Evolutionary conservation across 2,329 filamentous ascomycete genomes (phyloP), one percentile per base, ranked within the genome.

Genomic region (Sordariomycetes sp.): DNA sequence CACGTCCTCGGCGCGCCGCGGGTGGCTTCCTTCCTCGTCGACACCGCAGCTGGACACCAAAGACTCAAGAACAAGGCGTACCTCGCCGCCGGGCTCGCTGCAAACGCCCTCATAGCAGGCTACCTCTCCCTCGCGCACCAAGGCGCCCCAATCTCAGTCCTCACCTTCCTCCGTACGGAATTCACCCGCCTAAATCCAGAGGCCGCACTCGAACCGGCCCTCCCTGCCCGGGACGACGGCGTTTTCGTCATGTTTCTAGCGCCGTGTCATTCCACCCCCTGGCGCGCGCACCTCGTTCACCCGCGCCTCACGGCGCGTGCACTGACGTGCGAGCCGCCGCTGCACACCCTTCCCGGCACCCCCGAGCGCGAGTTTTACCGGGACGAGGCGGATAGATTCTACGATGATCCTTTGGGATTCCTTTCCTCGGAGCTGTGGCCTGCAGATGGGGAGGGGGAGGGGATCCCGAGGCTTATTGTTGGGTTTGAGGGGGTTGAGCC

Each of bases 181-280:
- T 90, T 90, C 67, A 80, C 88, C 67, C 69, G 69, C 52, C 70
- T 81, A 36, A 77, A 82, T 62, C 73, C 78, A 1, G 42, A 62
- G 32, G 60, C 64, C 48, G 54, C 60, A 57, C 56, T 57, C 60
- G 58, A 53, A 42, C 58, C 60, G 28, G 66, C 74, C 55, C 63
- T 59, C 57, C 64, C 57, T 60, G 65, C 56, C 61, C 63, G 8
- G 32, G 60, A 63, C 39, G 64, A 72, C 39, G 77, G 80, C 59
- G 75, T 83, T 12, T 85, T 85, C 64, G 82, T 85, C 36, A 86
- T 87, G 22, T 96, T 97, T 72, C 78, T 99, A 25, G 95, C 91
- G 79, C 94, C 94, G 10, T 99, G 94, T 72, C 94, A 99, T 75
- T 89, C 87, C 62, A 97, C 92, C 0, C 92, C 94, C 2, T 97